A percentile compares a stretch with the other conserved stretches of the same genome.
phyloP scores from a whole-genome alignment of 495 filamentous ascomycete species.

The Penicillium flavigenum region DNA sequence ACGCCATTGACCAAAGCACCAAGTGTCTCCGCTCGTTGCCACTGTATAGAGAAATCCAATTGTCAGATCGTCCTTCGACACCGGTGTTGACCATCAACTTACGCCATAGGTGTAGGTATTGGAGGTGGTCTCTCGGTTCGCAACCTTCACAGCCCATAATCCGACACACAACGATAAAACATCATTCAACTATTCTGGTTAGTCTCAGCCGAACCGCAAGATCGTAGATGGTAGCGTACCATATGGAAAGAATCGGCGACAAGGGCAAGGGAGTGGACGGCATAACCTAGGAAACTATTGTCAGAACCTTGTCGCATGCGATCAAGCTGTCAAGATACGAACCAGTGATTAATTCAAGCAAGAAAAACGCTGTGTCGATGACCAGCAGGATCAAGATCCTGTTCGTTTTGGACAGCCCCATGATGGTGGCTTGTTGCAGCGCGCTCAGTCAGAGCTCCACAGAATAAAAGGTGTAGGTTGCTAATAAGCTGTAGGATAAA shows the following conservation, averaged over 20 bases:
- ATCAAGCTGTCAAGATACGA: constrained; percentile 12
- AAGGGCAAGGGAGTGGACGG: constrained; percentile 85
- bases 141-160: constrained; percentile 91
- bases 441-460: constrained; percentile 28
- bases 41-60: constrained; percentile 53
- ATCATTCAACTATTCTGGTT: constrained; percentile 69
- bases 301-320: constrained; percentile 14
- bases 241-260: constrained; percentile 98
- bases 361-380: constrained; percentile 86
- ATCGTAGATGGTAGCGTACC: constrained; percentile 50
- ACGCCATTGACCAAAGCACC: constrained; percentile 95
- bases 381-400: constrained; percentile 89
- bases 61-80: constrained; percentile 19
- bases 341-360: constrained; percentile 82
- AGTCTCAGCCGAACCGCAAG: constrained; percentile 5
- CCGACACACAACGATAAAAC: constrained; percentile 90
- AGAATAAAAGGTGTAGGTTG: constrained; percentile 8
- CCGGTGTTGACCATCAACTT: constrained; percentile 36
- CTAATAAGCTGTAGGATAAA: background rate
- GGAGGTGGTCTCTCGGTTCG: constrained; percentile 70
- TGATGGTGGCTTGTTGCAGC: constrained; percentile 36
- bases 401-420: constrained; percentile 90
- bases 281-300: constrained; percentile 54
- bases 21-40: constrained; percentile 97
- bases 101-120: constrained; percentile 93